Percentiles rank a stretch among this genome's conserved stretches.
Conservation (phyloP, 495 filamentous ascomycete genomes). For the Cenococcum geophilum region DNA sequence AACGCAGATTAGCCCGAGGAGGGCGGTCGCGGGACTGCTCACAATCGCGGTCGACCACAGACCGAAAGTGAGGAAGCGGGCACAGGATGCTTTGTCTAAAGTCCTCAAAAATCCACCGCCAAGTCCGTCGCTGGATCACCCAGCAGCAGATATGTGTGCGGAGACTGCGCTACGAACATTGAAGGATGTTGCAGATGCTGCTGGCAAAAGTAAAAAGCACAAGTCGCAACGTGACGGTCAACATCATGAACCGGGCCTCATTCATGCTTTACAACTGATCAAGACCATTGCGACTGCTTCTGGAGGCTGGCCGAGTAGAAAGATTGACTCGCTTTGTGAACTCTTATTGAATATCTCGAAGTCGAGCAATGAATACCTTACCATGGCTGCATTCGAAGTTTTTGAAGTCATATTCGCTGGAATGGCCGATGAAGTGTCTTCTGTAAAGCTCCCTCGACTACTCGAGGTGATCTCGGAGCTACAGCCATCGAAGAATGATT, state of each 20-base stretch:
- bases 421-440: slow-evolving; percentile 75
- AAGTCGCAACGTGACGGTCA: slow-evolving; percentile 42
- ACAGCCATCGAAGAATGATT: slow-evolving; percentile 82
- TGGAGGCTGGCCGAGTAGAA: slow-evolving; percentile 94
- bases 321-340: slow-evolving; percentile 87
- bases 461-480: slow-evolving; percentile 83
- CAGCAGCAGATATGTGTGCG: slow-evolving; percentile 91
- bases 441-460: slow-evolving; percentile 79
- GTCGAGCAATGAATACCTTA: slow-evolving; percentile 88
- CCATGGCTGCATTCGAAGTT: slow-evolving; percentile 89
- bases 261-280: slow-evolving; percentile 84
- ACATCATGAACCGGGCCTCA: slow-evolving; percentile 71
- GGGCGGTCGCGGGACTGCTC: slow-evolving; percentile 81
- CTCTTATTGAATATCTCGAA: slow-evolving; percentile 78
- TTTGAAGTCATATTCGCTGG: slow-evolving; percentile 93
- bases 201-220: slow-evolving; percentile 62
- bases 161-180: slow-evolving; percentile 76
- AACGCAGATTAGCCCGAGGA: slow-evolving; percentile 76
- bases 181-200: slow-evolving; percentile 58
- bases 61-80: slow-evolving; percentile 91
- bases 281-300: slow-evolving; percentile 80
- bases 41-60: slow-evolving; percentile 77
- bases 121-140: slow-evolving; percentile 85
- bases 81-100: slow-evolving; percentile 80
- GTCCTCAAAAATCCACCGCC: slow-evolving; percentile 78